Evolutionary conservation across 2,329 filamentous ascomycete genomes (phyloP), one percentile per base, ranked within the genome.

Genomic region (Macroventuria anomochaeta): DNA sequence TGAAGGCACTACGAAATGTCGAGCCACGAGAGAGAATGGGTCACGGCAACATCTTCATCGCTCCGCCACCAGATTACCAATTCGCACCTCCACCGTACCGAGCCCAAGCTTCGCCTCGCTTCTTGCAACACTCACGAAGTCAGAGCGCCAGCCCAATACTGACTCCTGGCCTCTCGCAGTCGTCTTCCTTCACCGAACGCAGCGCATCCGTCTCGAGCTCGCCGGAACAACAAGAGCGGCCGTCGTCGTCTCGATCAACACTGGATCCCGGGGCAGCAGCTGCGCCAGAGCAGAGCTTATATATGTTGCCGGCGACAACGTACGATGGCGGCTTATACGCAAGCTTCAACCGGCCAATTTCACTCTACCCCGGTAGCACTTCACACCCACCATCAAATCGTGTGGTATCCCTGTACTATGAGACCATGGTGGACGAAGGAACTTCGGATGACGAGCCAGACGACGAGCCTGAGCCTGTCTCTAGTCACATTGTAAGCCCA

Each of bases 1-100:
- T 74, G 31, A 63, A 69, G 34, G 65, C 61, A 8, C 51, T 74
- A 21, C 67, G 66, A 39, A 65, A 64, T 2, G 59, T 74, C 23
- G 65, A 61, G 25, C 69, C 71, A 8, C 60, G 64, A 7, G 70
- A 73, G 39, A 62, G 70, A 17, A 69, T 67, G 63, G 70, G 64
- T 3, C 66, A 71, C 46, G 70, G 70, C 8, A 59, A 70, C 28
- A 72, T 72, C 34, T 67, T 69, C 46, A 72, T 73, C 40, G 68
- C 68, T 12, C 72, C 69, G n/a, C 70, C 70, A 7, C 71, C 72
- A 29, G 71, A 69, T 28, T 71, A 71, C 36, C 57, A 61, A 13
- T 50, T 55, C 21, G 36, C 53, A 39, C 57, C 61, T 11, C 59
- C 46, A 12, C 37, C 46, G 5, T 42, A 51, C 26, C 46, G 31